Base-by-base conservation (phyloP, 75 land plant genomes). In the Chamaecyparis obtusa region DNA sequence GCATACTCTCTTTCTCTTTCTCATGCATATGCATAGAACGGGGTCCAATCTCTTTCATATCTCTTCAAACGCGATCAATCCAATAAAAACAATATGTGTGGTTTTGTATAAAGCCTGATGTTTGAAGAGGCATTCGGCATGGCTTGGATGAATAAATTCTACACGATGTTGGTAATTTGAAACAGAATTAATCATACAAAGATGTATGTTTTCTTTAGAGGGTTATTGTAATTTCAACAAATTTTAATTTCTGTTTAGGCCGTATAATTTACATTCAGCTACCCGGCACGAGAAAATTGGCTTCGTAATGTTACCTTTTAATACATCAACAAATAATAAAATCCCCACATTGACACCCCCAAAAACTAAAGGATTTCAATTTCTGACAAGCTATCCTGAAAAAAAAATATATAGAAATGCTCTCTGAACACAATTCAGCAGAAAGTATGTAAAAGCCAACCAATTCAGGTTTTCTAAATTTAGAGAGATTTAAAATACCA, bases 401-500 rank as follows among this genome's bases (percentile, higher is more conserved):
- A 14, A 3, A 48, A 24, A 39, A n/a, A n/a, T n/a, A n/a, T 21
- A 37, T 17, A 37, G 44, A 78, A 41, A 19, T 17, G 44, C 39
- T 78, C 16, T 17, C 36, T 37, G 80, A 21, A 1, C 5, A 78
- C 39, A 21, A 60, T 60, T 60, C 69, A 5, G 1, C 24, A 6
- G 27, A 60, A 60, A 57, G 15, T 17, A 19, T 17, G 60, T 57
- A 36, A 24, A 19, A 19, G 39, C 21, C 81, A 78, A 78, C 46
- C 39, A 78, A 78, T 39, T 78, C 81, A 78, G 46, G 81, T 78
- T 39, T 78, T 39, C 81, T 41, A 78, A 78, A 78, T 19, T 39
- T 37, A 39, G 46, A 39, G 7, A 60, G 5, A 57, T 4, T 5
- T 39, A 51, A 51, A 51, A 51, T 11, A 0, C 0, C 9, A 51